These are phyloP conservation scores for Aspergillus awamori DNA, from an alignment of 2,329 filamentous ascomycete genomes.

Conservation along the genomic window DNA sequence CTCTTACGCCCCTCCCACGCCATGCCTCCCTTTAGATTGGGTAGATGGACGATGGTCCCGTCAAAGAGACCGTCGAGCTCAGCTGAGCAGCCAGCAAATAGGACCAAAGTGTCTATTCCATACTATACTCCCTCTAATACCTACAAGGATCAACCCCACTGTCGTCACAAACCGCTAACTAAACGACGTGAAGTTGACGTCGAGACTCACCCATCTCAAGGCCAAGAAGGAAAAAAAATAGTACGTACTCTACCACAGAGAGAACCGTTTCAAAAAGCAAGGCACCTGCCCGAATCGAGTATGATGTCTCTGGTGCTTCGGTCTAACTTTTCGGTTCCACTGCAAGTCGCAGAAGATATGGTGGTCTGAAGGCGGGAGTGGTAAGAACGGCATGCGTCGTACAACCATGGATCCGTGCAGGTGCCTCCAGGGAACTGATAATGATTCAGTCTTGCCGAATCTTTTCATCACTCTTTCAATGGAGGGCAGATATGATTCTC, in stretches of 20 bases:
- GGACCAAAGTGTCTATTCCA: background rate
- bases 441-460: constrained; percentile 37
- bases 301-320: background rate
- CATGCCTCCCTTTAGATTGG: too few relatives aligned
- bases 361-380: constrained; percentile 26
- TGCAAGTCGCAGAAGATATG: background rate
- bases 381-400: constrained; percentile 7
- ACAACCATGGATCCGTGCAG: constrained; percentile 30
- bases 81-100: background rate
- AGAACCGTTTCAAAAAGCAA: background rate
- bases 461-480: constrained; percentile 29
- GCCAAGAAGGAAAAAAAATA: too few relatives aligned
- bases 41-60: background rate
- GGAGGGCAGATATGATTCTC: background rate
- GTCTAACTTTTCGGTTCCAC: background rate
- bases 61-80: background rate
- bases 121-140: background rate
- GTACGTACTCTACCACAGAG: too few relatives aligned
- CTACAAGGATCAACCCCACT: background rate
- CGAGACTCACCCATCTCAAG: too few relatives aligned
- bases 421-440: constrained; percentile 6
- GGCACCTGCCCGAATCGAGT: background rate
- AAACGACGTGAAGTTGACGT: background rate
- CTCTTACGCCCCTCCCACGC: background rate
- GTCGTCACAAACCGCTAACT: background rate